A percentile compares a stretch with the other conserved stretches of the same genome.
phyloP scores from a whole-genome alignment of 2,329 filamentous ascomycete species.

The Aspergillus quadrilineatus region DNA sequence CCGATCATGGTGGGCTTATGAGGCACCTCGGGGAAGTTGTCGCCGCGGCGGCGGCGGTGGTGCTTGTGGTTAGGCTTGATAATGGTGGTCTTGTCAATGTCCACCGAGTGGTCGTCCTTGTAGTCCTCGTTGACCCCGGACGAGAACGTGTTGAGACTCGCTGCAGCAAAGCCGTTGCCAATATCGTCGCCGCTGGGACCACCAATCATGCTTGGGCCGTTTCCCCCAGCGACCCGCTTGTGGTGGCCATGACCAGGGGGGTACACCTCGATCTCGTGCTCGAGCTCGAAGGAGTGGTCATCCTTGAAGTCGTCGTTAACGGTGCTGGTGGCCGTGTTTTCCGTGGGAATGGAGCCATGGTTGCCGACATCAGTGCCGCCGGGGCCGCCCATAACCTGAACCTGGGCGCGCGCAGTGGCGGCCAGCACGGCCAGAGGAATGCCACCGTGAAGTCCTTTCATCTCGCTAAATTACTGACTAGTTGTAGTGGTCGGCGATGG shows the following conservation, averaged over 20 bases:
- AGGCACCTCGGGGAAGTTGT: slow-evolving; percentile 13
- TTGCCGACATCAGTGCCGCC: slow-evolving; percentile 9
- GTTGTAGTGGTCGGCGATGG: background rate
- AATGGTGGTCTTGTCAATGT: slow-evolving; percentile 4
- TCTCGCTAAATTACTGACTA: slow-evolving; percentile 13
- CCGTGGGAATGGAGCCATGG: background rate
- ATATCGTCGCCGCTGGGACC: slow-evolving; percentile 20
- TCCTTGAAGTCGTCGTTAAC: background rate
- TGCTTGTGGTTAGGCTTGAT: background rate
- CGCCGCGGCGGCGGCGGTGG: background rate
- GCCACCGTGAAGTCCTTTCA: slow-evolving; percentile 39
- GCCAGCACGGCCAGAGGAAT: slow-evolving; percentile 38
- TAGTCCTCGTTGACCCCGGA: slow-evolving; percentile 18
- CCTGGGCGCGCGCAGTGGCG: slow-evolving; percentile 30
- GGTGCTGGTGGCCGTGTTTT: background rate
- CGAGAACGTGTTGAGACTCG: slow-evolving; percentile 13
- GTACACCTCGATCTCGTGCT: background rate
- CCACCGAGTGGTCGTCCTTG: slow-evolving; percentile 27
- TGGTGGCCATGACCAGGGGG: background rate
- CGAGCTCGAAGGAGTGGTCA: slow-evolving; percentile 4
- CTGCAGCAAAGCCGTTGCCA: slow-evolving; percentile 11
- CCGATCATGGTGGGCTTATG: background rate
- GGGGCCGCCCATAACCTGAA: slow-evolving; percentile 12
- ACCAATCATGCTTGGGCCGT: slow-evolving; percentile 18
- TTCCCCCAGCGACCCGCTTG: background rate